Evolutionary conservation across 2,329 filamentous ascomycete species (phyloP).

Genomic region (Botrytis tulipae): DNA sequence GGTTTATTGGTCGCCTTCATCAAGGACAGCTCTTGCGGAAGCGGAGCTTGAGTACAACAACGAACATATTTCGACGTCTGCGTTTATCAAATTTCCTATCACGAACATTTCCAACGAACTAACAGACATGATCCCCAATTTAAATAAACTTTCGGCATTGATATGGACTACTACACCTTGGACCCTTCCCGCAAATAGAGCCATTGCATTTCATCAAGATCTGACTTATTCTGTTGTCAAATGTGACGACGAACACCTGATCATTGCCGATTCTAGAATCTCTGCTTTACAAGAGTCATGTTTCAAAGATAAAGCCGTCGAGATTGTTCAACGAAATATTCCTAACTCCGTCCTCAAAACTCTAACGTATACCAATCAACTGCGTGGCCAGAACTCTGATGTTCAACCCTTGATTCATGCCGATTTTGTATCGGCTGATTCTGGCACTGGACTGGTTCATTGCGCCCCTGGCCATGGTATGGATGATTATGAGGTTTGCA

Average conservation of each 20-base stretch:
- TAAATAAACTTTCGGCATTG: conserved; percentile 65
- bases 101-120: conserved; percentile 47
- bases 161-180: conserved; percentile 99
- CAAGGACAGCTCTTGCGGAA: conserved; percentile 75
- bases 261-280: conserved; percentile 71
- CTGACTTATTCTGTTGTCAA: conserved; percentile 71
- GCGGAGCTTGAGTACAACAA: conserved; percentile 83
- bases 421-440: conserved; percentile 83
- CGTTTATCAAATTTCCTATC: conserved; percentile 79
- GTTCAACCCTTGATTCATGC: conserved; percentile 74
- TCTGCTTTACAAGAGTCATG: conserved; percentile 53
- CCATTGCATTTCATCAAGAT: conserved; percentile 76
- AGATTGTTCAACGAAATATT: conserved; percentile 56
- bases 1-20: conserved; percentile 83
- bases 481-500: conserved; percentile 88
- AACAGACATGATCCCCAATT: conserved; percentile 40
- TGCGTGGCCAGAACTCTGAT: conserved; percentile 57
- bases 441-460: conserved; percentile 95
- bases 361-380: conserved; percentile 67
- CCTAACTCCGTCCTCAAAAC: conserved; percentile 63
- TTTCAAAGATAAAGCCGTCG: conserved; percentile 36
- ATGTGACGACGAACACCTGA: conserved; percentile 55
- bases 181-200: conserved; percentile 91
- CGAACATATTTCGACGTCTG: conserved; percentile 66
- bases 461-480: conserved; percentile 92